phyloP scores from a whole-genome alignment of 2,329 filamentous ascomycete genomes.

The Coniella lustricola region DNA sequence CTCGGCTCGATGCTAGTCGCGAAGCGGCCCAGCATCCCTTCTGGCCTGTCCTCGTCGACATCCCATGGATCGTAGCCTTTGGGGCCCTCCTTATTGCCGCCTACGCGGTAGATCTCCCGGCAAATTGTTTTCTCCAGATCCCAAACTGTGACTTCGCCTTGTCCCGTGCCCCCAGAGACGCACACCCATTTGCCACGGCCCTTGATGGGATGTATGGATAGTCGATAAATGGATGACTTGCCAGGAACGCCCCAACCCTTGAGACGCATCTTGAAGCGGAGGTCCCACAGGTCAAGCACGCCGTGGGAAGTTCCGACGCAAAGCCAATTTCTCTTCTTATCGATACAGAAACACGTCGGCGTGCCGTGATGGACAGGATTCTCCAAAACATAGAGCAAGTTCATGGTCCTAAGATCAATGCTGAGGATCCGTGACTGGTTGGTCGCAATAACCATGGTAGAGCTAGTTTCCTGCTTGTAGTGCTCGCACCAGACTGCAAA shows the following conservation, averaged over 20 bases:
- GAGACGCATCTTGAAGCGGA: constrained; percentile 84
- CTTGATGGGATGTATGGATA: constrained; percentile 71
- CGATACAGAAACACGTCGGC: constrained; percentile 84
- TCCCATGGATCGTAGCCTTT: constrained; percentile 77
- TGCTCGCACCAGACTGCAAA: constrained; percentile 88
- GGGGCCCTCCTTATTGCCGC: constrained; percentile 51
- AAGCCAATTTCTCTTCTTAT: constrained; percentile 82
- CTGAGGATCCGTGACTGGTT: constrained; percentile 77
- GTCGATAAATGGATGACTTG: constrained; percentile 69
- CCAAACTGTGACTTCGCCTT: constrained; percentile 91
- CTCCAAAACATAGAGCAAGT: constrained; percentile 67
- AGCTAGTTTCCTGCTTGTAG: constrained; percentile 73
- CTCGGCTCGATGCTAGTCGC: constrained; percentile 64
- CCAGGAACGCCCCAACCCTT: constrained; percentile 84
- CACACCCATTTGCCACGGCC: constrained; percentile 80
- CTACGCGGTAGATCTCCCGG: constrained; percentile 76
- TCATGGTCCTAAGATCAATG: constrained; percentile 83
- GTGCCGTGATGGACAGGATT: constrained; percentile 90
- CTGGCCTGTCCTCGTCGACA: constrained; percentile 81
- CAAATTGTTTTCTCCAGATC: constrained; percentile 87
- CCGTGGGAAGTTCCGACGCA: constrained; percentile 88
- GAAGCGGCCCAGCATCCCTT: constrained; percentile 81
- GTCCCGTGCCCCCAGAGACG: constrained; percentile 77
- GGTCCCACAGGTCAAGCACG: constrained; percentile 88
- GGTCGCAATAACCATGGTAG: constrained; percentile 79